Evolutionary conservation across 2,329 filamentous ascomycete species (phyloP).

Genomic region (Pseudopyricularia javanii): DNA sequence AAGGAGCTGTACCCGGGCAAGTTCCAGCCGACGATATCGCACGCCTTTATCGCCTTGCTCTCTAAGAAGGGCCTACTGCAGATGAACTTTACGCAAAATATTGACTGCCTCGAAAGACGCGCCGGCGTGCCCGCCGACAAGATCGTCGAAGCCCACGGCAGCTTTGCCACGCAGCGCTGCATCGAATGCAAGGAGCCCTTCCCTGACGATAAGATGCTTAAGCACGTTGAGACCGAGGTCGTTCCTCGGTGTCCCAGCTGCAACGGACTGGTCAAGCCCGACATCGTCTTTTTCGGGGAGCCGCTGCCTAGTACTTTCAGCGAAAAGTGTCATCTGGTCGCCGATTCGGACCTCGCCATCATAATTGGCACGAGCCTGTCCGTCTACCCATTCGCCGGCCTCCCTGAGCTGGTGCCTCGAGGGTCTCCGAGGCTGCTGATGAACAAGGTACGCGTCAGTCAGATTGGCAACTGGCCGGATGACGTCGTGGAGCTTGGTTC

Average conservation of each 20-base stretch:
- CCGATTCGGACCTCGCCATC: constrained; percentile 63
- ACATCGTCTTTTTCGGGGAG: constrained; percentile 97
- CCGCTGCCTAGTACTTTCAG: constrained; percentile 74
- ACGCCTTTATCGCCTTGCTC: constrained; percentile 77
- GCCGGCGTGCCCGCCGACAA: constrained; percentile 71
- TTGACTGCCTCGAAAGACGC: constrained; percentile 82
- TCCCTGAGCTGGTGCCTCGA: constrained; percentile 53
- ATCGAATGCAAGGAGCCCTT: constrained; percentile 71
- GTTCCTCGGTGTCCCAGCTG: constrained; percentile 65
- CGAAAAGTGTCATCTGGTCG: constrained; percentile 36
- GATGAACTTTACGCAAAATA: constrained; percentile 94
- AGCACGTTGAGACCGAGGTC: constrained; percentile 50
- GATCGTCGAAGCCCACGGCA: constrained; percentile 89
- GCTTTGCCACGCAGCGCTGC: constrained; percentile 80
- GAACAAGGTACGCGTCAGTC: constrained; percentile 75
- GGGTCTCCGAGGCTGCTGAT: constrained; percentile 68
- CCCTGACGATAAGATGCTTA: constrained; percentile 61
- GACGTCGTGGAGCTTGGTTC: constrained; percentile 76
- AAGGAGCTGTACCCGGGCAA: constrained; percentile 86
- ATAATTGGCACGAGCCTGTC: constrained; percentile 80
- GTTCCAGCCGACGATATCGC: constrained; percentile 78
- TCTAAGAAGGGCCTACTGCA: constrained; percentile 65
- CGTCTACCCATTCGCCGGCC: constrained; percentile 75
- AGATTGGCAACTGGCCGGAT: constrained; percentile 62
- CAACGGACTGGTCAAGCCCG: constrained; percentile 82